Percentiles rank a stretch among this genome's conserved stretches.
Evolutionary conservation across 208 protist genomes (phyloP).

Genomic region (Acanthamoeba healyi): DNA sequence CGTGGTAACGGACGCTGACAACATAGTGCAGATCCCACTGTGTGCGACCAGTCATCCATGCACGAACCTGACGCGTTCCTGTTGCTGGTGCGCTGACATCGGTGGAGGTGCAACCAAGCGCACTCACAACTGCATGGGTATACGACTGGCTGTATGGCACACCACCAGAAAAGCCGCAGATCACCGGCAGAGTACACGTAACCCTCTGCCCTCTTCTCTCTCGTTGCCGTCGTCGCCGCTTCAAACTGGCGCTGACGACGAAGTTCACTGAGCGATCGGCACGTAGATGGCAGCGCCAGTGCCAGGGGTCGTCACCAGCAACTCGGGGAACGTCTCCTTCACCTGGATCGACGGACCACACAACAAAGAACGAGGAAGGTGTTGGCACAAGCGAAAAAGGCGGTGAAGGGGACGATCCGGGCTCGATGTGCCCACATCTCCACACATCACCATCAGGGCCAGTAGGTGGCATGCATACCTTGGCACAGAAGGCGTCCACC

Average conservation of each 20-base stretch:
- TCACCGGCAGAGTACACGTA: not conserved
- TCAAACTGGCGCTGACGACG: not conserved
- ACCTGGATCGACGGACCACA: not conserved
- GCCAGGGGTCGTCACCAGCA: constrained; percentile 39
- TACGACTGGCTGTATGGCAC: not conserved
- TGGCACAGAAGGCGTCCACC: constrained; percentile 31
- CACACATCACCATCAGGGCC: too few relatives aligned
- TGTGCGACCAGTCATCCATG: too few relatives aligned
- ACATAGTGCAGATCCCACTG: too few relatives aligned
- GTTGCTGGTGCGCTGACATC: too few relatives aligned
- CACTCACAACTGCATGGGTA: too few relatives aligned
- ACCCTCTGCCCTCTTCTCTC: not conserved
- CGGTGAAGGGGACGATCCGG: not conserved
- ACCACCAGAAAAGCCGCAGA: not conserved
- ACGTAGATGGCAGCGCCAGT: constrained; percentile 38
- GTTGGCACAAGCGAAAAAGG: not conserved
- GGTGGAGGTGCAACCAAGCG: too few relatives aligned
- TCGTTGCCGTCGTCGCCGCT: not conserved
- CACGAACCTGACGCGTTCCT: too few relatives aligned
- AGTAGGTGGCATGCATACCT: not conserved
- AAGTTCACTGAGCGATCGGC: not conserved
- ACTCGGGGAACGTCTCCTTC: constrained; percentile 1
- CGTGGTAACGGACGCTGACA: too few relatives aligned
- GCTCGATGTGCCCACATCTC: not conserved
- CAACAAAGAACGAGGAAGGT: not conserved